Conservation (phyloP, 352 stramenopile species). For the Phytophthora tubulina region DNA sequence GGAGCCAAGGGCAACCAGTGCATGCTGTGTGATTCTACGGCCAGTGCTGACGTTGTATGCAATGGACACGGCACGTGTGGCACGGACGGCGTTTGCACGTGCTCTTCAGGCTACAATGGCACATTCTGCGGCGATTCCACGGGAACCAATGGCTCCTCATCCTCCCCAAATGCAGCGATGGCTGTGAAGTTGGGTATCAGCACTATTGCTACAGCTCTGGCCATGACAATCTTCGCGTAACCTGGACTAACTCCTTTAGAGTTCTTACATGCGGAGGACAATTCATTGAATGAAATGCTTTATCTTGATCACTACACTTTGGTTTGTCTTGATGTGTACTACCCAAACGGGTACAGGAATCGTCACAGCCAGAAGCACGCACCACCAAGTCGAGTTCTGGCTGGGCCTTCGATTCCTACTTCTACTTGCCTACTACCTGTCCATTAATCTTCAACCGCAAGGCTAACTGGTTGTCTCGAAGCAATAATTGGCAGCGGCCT, state of each 20-base stretch:
- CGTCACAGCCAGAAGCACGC: no score
- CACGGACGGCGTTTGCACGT: slow-evolving; percentile 57
- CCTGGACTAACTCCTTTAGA: neutral
- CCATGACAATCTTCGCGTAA: slow-evolving; percentile 44
- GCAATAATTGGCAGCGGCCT: slow-evolving; percentile 73
- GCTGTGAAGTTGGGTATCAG: slow-evolving; percentile 26
- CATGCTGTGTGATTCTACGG: slow-evolving; percentile 56
- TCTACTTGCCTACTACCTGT: slow-evolving; percentile 17
- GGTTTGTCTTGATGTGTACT: neutral
- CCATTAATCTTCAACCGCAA: neutral
- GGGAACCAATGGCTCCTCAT: slow-evolving; percentile 22
- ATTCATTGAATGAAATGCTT: slow-evolving; percentile 28
- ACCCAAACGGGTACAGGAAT: neutral
- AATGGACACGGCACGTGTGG: slow-evolving; percentile 65
- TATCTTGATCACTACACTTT: slow-evolving; percentile 26
- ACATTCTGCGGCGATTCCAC: slow-evolving; percentile 60
- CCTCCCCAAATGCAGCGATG: slow-evolving; percentile 14
- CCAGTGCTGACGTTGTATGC: slow-evolving; percentile 45
- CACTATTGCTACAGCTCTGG: slow-evolving; percentile 22
- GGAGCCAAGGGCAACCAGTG: slow-evolving; percentile 78
- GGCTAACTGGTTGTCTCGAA: slow-evolving; percentile 53
- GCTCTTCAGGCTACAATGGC: slow-evolving; percentile 67
- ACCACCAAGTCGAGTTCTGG: neutral
- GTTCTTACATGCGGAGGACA: slow-evolving; percentile 2
- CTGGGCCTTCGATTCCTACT: slow-evolving; percentile 17